Evolutionary conservation across 495 filamentous ascomycete species (phyloP), one percentile per base, ranked within the genome.

Genomic region (Aspergillus sclerotiicarbonarius): DNA sequence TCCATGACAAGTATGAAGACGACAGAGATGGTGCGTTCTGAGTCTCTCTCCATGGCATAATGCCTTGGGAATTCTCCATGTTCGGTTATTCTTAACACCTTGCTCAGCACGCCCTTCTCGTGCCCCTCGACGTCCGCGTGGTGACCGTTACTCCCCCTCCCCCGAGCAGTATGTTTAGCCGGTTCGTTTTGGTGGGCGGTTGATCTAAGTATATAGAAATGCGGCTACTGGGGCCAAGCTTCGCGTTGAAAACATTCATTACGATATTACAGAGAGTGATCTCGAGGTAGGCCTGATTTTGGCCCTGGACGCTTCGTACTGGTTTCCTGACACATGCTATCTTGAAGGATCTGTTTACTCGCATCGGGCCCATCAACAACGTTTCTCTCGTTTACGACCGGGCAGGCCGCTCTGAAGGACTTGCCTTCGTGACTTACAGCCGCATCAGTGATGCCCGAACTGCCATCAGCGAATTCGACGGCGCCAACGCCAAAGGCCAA

Each of bases 401-500:
- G 59, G 88, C 90, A 53, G 92, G 94, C 60, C 91, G 93, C 69
- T 95, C 90, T 25, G 85, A 91, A 65, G 93, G 93, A 55, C 83
- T 86, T 29, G 91, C 91, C 20, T 94, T 85, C 67, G 88, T 96
- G 51, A 94, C 87, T 21, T 96, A 95, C 69, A 79, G 82, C 59
- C 79, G 77, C 29, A 65, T 81, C 21, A 75, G 76, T 57, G 88
- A 95, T 67, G 93, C 93, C 6, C 76, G 80, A 60, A 71, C 78
- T 19, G 94, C 93, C 6, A 84, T 96, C 58, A 76, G 75, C 43
- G 89, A 96, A 63, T 96, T 86, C 61, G 87, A 96, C 70, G 90
- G 90, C 50, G 92, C 92, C 57, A 96, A 96, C 71, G 93, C 93
- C 35, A 89, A 92, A 61, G 90, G 89, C 77, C 91, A 96, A 70